phyloP scores from a whole-genome alignment of 805 yeast genomes.

The Kazachstania taianensis region DNA sequence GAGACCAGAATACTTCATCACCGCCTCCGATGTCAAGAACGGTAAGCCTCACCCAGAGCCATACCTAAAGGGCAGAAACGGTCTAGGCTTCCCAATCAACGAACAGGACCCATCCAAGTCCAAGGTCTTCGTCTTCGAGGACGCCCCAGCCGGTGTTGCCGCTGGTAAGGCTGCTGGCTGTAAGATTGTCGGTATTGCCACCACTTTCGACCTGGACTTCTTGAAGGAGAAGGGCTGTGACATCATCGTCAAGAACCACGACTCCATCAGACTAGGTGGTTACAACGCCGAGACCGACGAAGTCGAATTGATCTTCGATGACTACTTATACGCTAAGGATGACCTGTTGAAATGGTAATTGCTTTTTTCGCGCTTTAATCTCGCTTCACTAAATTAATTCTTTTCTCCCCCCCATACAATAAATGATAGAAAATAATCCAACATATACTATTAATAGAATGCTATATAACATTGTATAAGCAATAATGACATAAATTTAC shows the following conservation, averaged over 20 bases:
- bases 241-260: conserved; percentile 67
- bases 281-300: conserved; percentile 37
- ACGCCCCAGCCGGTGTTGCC: conserved; percentile 78
- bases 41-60: conserved; percentile 90
- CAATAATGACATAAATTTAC: too few species aligned
- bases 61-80: conserved; percentile 47
- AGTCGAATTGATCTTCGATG: conserved; percentile 30
- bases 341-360: conserved; percentile 28
- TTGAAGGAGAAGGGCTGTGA: conserved; percentile 72
- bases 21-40: conserved; percentile 66
- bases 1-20: conserved; percentile 66
- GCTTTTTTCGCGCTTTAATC: too few species aligned
- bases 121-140: conserved; percentile 65
- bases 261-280: conserved; percentile 47
- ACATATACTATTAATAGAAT: too few species aligned
- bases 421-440: too few species aligned
- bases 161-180: conserved; percentile 84
- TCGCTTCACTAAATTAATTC: too few species aligned
- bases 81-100: conserved; percentile 30
- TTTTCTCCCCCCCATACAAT: too few species aligned
- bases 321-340: conserved; percentile 32
- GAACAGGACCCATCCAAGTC: conserved; percentile 30
- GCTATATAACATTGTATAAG: too few species aligned
- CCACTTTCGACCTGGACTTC: conserved; percentile 61
- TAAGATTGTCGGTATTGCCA: conserved; percentile 71